Evolutionary conservation across 345 rosid genomes (phyloP).

Genomic region (Brassica cretica): DNA sequence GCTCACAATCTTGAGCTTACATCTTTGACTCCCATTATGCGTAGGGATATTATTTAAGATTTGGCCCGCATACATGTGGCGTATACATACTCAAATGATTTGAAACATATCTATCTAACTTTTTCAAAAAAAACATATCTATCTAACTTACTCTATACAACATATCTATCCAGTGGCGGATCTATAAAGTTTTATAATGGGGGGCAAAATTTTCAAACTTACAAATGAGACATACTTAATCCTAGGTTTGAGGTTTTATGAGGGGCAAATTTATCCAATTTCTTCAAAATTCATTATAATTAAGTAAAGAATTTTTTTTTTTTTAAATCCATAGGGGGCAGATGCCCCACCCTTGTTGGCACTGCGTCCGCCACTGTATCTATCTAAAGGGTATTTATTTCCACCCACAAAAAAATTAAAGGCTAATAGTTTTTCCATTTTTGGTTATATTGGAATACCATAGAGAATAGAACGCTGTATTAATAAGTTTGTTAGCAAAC

Average conservation of each 20-base stretch:
- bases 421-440: not conserved
- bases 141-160: too few species aligned
- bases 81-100: not conserved
- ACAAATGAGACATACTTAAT: too few species aligned
- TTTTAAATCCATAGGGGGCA: too few species aligned
- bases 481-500: not conserved
- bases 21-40: constrained; percentile 34
- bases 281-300: too few species aligned
- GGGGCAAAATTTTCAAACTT: too few species aligned
- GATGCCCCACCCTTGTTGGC: too few species aligned
- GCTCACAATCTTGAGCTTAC: not conserved
- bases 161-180: too few species aligned
- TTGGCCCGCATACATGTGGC: not conserved
- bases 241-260: too few species aligned
- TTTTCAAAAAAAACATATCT: not conserved
- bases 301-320: too few species aligned
- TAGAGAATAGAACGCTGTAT: not conserved
- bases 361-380: too few species aligned
- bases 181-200: too few species aligned
- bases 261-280: too few species aligned
- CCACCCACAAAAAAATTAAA: not conserved
- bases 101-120: not conserved
- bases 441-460: not conserved
- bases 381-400: not conserved
- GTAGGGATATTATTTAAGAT: not conserved